phyloP scores from a whole-genome alignment of 352 stramenopile genomes.

The Phytopythium helicoides region DNA sequence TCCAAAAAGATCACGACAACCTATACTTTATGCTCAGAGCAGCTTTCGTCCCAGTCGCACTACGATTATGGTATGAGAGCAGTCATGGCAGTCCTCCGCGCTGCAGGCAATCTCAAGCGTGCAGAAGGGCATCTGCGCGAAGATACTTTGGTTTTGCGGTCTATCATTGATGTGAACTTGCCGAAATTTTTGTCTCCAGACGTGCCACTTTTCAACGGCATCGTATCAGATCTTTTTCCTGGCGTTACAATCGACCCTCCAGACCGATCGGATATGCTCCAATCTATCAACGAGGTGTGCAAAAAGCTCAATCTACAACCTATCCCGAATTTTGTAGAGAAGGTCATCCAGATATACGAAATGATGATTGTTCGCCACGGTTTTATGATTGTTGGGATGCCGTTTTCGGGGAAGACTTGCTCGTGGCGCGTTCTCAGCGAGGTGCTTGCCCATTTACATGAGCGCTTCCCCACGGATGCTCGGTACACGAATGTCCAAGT shows the following conservation, averaged over 20 bases:
- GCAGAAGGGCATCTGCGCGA: conserved; percentile 78
- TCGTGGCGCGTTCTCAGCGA: conserved; percentile 90
- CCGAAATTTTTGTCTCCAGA: conserved; percentile 93
- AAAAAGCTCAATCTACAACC: conserved; percentile 82
- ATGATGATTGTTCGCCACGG: conserved; percentile 97
- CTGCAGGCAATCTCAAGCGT: conserved; percentile 90
- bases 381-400: conserved; percentile 96
- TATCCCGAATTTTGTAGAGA: conserved; percentile 89
- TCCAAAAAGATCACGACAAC: conserved; percentile 95
- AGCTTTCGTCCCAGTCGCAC: conserved; percentile 93
- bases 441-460: conserved; percentile 80
- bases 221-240: conserved; percentile 93
- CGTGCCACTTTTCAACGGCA: conserved; percentile 93
- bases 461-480: conserved; percentile 54
- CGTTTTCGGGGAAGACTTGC: conserved; percentile 92
- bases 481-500: conserved; percentile 79
- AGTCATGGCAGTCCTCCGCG: conserved; percentile 93
- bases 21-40: conserved; percentile 93
- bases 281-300: conserved; percentile 79
- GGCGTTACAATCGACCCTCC: conserved; percentile 89
- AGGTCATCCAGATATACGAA: conserved; percentile 95
- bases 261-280: conserved; percentile 82
- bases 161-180: conserved; percentile 94
- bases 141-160: conserved; percentile 87
- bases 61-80: conserved; percentile 96